A percentile compares a stretch with the other conserved stretches of the same genome.
Conservation (phyloP, 78 protist genomes). For the Andalucia godoyi region DNA sequence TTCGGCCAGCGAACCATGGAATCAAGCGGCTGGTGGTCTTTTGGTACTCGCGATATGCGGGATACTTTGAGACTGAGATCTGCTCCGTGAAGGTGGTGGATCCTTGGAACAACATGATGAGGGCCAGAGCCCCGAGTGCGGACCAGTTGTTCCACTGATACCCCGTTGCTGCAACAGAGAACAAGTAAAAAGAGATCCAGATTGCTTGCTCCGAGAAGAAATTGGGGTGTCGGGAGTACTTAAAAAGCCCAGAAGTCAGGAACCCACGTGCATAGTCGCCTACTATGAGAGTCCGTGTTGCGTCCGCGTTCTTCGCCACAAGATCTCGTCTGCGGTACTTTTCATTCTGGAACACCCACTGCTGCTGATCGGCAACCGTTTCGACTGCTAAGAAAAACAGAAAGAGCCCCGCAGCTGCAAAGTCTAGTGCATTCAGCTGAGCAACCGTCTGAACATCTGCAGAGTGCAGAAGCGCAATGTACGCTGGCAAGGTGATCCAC, state of each 20-base stretch:
- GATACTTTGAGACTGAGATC: slow-evolving; percentile 12
- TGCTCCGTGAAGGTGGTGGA: neutral
- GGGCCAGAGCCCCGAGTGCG: neutral
- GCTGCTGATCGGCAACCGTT: slow-evolving; percentile 21
- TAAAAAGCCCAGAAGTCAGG: neutral
- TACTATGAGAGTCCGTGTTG: too few relatives aligned
- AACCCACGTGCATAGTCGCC: neutral
- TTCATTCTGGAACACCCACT: slow-evolving; percentile 4
- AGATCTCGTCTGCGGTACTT: neutral
- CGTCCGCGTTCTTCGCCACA: neutral
- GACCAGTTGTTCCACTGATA: slow-evolving; percentile 1
- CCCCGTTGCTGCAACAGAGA: neutral
- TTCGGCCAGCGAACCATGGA: slow-evolving; percentile 24
- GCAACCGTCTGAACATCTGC: too few relatives aligned
- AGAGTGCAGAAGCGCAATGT: too few relatives aligned
- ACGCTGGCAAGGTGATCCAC: neutral
- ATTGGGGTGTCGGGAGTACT: slow-evolving; percentile 22
- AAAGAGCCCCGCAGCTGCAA: neutral
- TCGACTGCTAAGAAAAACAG: neutral
- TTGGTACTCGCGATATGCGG: slow-evolving; percentile 15
- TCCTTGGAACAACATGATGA: slow-evolving; percentile 4
- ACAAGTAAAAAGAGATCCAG: slow-evolving; percentile 24
- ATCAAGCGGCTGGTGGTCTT: neutral
- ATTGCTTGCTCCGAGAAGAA: slow-evolving; percentile 20
- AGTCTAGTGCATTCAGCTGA: neutral